phyloP scores from a whole-genome alignment of 306 rosid genomes.

The Casuarina equisetifolia region DNA sequence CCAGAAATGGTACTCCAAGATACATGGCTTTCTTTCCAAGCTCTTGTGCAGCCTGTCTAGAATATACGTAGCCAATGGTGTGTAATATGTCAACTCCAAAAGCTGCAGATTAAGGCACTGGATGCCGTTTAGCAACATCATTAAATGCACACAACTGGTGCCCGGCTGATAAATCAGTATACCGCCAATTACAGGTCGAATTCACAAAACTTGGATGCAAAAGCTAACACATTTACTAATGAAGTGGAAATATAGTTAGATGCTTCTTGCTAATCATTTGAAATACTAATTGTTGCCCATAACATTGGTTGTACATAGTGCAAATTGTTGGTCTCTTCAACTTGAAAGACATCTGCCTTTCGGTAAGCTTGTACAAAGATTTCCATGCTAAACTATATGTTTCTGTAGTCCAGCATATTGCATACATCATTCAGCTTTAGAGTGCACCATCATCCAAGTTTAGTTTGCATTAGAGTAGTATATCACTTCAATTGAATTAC shows the following conservation, averaged over 20 bases:
- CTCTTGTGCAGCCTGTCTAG: slow-evolving; percentile 94
- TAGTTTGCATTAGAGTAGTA: background rate
- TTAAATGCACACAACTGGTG: background rate
- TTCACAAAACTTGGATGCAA: background rate
- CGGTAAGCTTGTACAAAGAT: background rate
- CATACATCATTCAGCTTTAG: background rate
- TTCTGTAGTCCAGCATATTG: background rate
- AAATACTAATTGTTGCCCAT: background rate
- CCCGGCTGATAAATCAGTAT: background rate
- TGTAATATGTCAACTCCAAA: slow-evolving; percentile 74
- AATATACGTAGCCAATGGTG: slow-evolving; percentile 77
- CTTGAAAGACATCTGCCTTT: background rate
- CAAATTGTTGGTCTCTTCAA: background rate
- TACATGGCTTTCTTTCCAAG: slow-evolving; percentile 86
- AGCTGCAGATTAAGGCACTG: slow-evolving; percentile 44
- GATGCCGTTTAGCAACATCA: slow-evolving; percentile 13
- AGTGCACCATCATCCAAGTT: background rate
- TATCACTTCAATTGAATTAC: background rate
- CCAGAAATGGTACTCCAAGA: slow-evolving; percentile 87
- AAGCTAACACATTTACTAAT: background rate
- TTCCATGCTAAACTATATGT: background rate
- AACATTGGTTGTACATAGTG: background rate
- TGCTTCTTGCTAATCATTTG: background rate
- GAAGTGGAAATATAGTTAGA: background rate
- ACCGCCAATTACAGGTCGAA: background rate